Conservation (phyloP, 148 eudicot genomes). For the Fagopyrum homotropicum region DNA sequence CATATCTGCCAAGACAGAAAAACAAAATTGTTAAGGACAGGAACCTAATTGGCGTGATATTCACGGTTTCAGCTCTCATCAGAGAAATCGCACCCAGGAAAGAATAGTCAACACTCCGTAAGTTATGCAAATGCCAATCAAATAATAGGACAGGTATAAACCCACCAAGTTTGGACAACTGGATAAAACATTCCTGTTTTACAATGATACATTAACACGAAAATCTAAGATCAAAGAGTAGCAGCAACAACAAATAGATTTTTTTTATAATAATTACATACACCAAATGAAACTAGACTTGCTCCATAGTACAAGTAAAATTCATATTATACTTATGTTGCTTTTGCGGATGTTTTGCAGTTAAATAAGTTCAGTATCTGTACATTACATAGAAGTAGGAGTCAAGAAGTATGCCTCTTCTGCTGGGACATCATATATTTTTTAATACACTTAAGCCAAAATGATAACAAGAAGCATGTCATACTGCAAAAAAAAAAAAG, state of each 20-base stretch:
- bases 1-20: constrained; percentile 53
- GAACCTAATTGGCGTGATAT: neutral
- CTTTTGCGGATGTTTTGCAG: neutral
- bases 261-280: neutral
- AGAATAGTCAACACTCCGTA: neutral
- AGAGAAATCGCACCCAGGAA: constrained; percentile 1
- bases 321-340: neutral
- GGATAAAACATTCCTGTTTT: neutral
- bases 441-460: neutral
- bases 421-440: neutral
- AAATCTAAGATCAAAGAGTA: neutral
- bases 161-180: neutral
- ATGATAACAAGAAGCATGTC: neutral
- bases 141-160: neutral
- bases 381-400: neutral
- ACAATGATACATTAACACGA: neutral
- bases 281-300: neutral
- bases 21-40: neutral
- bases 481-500: neutral
- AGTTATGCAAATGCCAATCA: neutral
- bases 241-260: neutral
- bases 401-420: neutral
- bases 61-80: neutral
- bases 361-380: neutral
- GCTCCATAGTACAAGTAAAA: neutral